Percentiles rank a stretch among this genome's conserved stretches.
Conservation (phyloP, 2,329 filamentous ascomycete species). For the Plenodomus biglobosus region DNA sequence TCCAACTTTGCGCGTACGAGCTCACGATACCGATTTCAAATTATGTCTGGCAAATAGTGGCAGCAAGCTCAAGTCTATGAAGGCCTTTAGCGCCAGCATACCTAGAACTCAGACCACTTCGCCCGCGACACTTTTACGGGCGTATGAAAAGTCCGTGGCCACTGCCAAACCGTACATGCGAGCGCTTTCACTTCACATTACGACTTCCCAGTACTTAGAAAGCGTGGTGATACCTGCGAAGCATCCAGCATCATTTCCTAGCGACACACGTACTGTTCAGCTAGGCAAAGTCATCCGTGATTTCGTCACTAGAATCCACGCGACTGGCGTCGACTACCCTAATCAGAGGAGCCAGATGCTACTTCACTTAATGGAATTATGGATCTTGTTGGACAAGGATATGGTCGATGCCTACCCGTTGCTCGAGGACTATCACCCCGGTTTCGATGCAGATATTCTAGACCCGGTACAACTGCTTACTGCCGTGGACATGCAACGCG, state of each 20-base stretch:
- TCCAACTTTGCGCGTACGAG: conserved; percentile 46
- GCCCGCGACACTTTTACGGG: conserved; percentile 15
- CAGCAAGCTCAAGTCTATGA: conserved; percentile 4
- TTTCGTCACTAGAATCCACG: conserved; percentile 7
- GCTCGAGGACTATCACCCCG: conserved; percentile 55
- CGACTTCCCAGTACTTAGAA: conserved; percentile 19
- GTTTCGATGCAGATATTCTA: conserved; percentile 54
- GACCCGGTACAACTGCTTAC: conserved; percentile 58
- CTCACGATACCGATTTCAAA: conserved; percentile 19
- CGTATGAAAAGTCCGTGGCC: conserved; percentile 14
- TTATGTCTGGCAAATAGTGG: conserved; percentile 28
- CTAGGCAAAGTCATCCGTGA: conserved; percentile 44
- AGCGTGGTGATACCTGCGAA: conserved; percentile 36
- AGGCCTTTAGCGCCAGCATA: not conserved
- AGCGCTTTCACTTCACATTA: conserved; percentile 8
- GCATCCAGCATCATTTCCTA: not conserved
- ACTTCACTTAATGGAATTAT: conserved; percentile 59
- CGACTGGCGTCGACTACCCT: conserved; percentile 45
- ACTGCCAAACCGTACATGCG: conserved; percentile 19
- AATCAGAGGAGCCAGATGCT: conserved; percentile 55
- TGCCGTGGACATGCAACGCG: conserved; percentile 52
- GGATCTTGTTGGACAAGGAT: conserved; percentile 58
- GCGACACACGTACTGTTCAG: not conserved
- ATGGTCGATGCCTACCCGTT: conserved; percentile 51
- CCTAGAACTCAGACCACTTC: not conserved